Percentiles rank a stretch among this genome's conserved stretches.
Evolutionary conservation across 371 early-diverging fungal genomes (phyloP).

Genomic region (Mucor lusitanicus): DNA sequence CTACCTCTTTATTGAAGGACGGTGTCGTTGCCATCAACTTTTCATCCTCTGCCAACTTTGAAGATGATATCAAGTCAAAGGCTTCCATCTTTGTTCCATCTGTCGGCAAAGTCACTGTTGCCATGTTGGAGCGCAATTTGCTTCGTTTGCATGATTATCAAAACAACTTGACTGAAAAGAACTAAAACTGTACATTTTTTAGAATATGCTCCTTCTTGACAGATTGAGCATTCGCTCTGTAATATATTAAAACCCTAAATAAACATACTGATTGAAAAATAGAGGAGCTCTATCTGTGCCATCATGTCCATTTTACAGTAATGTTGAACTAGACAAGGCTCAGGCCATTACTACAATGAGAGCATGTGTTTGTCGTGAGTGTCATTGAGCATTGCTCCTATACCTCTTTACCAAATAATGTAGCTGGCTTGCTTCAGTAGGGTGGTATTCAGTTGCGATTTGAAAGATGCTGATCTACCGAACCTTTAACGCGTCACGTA

Average conservation of each 20-base stretch:
- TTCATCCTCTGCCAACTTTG: slow-evolving; percentile 90
- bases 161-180: slow-evolving; percentile 28
- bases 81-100: slow-evolving; percentile 94
- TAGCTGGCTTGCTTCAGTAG: too few relatives aligned
- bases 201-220: background rate
- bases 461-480: background rate
- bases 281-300: background rate
- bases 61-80: slow-evolving; percentile 79
- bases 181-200: slow-evolving; percentile 1
- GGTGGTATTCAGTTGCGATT: too few relatives aligned
- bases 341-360: too few relatives aligned
- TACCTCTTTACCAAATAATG: too few relatives aligned
- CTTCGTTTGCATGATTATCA: slow-evolving; percentile 82
- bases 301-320: too few relatives aligned
- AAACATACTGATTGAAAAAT: background rate
- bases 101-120: slow-evolving; percentile 97
- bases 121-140: slow-evolving; percentile 95
- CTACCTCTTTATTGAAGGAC: slow-evolving; percentile 82
- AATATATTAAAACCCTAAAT: background rate
- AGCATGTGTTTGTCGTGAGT: too few relatives aligned
- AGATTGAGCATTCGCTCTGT: background rate
- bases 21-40: slow-evolving; percentile 97
- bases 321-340: background rate
- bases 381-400: too few relatives aligned
- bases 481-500: background rate